Evolutionary conservation across 1,139 yeast species (phyloP), one percentile per base, ranked within the genome.

Genomic region (Nakaseomyces delphensis): DNA sequence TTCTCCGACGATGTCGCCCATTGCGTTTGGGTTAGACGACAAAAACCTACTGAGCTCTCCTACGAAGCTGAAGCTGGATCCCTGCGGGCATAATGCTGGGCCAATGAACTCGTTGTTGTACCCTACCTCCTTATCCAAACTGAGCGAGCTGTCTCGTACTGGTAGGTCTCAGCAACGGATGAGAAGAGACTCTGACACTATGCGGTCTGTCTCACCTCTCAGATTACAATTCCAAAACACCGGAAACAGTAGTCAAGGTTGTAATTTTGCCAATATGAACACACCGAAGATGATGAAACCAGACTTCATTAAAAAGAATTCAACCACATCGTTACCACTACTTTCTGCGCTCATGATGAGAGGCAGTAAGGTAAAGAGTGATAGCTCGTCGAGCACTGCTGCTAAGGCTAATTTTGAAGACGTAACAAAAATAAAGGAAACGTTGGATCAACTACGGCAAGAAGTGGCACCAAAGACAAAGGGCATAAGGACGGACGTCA

Each of bases 71-170:
- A 54, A 53, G 76, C 3, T 97, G 95, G 7, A 97, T 84, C 3
- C 91, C 85, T 10, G 83, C 76, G 9, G 96, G 96, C 8, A 32
- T 84, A 3, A 91, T 85, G 10, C 83, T 76, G 10, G 96, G 96
- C 9, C 38, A 27, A 94, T 89, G 43, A 87, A 84, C 21, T 80
- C 82, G 29, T 31, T 47, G 13, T 45, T 50, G 31, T 57, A 56
- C 30, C 45, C 61, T 27, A 58, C 63, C 3, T 58, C 63, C 3
- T 48, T 59, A 15, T 59, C 63, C 3, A 59, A 59, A 40, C 46
- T 59, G 35, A 55, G 53, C 36, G 58, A 53, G 28, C 23, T 48
- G 21, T 52, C 58, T 4, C 44, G 57, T 14, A 45, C 51, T 8
- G 55, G 55, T 13, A 45, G 55, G 13, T 45, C 52, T 4, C 49